Evolutionary conservation across 2,329 filamentous ascomycete species (phyloP).

Genomic region (Trichoderma polysporum): DNA sequence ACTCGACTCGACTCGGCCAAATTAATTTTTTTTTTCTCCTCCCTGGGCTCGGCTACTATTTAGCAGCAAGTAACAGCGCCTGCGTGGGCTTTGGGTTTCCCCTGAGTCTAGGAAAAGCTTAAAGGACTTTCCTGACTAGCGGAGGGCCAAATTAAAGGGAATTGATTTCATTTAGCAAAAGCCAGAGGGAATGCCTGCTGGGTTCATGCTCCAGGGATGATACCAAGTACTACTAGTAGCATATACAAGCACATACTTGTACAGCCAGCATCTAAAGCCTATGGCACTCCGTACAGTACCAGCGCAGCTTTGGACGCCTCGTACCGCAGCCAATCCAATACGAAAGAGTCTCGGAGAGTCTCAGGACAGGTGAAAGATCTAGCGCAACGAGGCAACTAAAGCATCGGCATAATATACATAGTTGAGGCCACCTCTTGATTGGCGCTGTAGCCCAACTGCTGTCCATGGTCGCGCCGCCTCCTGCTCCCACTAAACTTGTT

Average conservation of each 20-base stretch:
- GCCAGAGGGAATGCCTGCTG: no score
- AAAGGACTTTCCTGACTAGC: not conserved
- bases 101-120: conserved; percentile 14
- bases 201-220: not conserved
- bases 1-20: conserved; percentile 12
- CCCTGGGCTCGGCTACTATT: not conserved
- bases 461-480: conserved; percentile 4
- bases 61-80: not conserved
- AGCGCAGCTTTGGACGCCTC: not conserved
- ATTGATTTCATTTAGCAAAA: not conserved
- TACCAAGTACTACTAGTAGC: not conserved
- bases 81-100: not conserved
- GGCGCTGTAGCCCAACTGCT: conserved; percentile 3
- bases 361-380: not conserved
- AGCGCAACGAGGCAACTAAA: not conserved
- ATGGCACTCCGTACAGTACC: not conserved
- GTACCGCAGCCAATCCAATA: not conserved
- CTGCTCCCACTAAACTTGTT: not conserved
- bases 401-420: not conserved
- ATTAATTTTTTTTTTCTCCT: not conserved
- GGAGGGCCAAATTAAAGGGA: not conserved
- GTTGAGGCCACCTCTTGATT: not conserved
- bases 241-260: no score
- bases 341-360: no score
- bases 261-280: not conserved